Conservation (phyloP, 257 asterid genomes). For the Prunella vulgaris region DNA sequence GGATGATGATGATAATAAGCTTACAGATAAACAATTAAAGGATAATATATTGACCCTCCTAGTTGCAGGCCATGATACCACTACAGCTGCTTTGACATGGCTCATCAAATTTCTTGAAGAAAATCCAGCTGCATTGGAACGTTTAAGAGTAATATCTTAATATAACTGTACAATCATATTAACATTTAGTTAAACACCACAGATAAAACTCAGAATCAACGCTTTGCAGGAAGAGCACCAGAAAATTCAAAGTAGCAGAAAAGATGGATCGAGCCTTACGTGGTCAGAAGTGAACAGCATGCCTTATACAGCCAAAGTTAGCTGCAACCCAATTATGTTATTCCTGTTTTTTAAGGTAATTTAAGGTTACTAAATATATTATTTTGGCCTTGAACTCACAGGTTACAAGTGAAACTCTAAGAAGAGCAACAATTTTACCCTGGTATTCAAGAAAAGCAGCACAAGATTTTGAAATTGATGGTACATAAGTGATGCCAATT, state of each 20-base stretch:
- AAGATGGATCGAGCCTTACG: conserved; percentile 51
- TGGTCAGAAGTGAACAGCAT: conserved; percentile 78
- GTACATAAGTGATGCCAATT: conserved; percentile 28
- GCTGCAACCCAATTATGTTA: conserved; percentile 10
- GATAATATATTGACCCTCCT: conserved; percentile 74
- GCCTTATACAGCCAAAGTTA: conserved; percentile 73
- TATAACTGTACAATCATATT: background rate
- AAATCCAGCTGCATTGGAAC: conserved; percentile 61
- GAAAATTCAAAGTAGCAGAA: conserved; percentile 43
- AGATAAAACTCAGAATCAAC: background rate
- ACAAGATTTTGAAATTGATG: conserved; percentile 78
- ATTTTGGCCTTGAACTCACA: conserved; percentile 22
- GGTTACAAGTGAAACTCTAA: conserved; percentile 74
- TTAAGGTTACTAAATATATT: background rate
- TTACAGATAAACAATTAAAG: conserved; percentile 72
- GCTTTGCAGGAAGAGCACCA: conserved; percentile 66
- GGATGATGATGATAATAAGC: conserved; percentile 66
- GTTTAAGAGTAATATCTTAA: conserved; percentile 49
- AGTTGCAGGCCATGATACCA: conserved; percentile 89
- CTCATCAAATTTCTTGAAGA: conserved; percentile 66
- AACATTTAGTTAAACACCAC: background rate
- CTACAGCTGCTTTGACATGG: conserved; percentile 89
- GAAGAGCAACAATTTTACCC: conserved; percentile 82
- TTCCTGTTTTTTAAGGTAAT: background rate
- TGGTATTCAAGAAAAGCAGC: conserved; percentile 91